These are phyloP conservation scores for Aspergillus sp. DNA, from an alignment of 2,329 filamentous ascomycete species.

Conservation along the genomic window DNA sequence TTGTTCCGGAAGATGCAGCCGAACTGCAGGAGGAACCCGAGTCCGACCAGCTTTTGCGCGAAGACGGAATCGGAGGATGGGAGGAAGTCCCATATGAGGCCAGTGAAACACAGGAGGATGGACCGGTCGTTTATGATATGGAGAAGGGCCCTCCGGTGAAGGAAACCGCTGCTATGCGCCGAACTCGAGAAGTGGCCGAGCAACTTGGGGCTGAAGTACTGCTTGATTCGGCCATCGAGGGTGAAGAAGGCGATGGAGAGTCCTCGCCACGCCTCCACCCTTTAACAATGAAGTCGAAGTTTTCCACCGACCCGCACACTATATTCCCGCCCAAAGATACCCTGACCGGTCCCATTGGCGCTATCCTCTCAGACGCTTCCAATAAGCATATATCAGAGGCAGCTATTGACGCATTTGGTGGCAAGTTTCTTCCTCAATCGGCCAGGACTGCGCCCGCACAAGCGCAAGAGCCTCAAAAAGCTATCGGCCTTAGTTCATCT, in stretches of 20 bases:
- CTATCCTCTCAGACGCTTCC: constrained; percentile 66
- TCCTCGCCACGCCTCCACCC: constrained; percentile 65
- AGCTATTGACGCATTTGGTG: constrained; percentile 75
- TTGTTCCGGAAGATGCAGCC: constrained; percentile 25
- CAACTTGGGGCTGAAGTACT: constrained; percentile 41
- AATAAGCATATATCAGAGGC: constrained; percentile 72
- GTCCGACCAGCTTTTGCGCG: constrained; percentile 36
- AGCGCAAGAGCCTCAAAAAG: constrained; percentile 53
- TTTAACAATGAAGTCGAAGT: constrained; percentile 71
- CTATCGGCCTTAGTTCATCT: constrained; percentile 57
- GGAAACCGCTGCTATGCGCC: constrained; percentile 33
- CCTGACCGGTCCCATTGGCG: constrained; percentile 68
- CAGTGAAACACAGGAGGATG: constrained; percentile 21
- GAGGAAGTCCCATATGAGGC: constrained; percentile 33
- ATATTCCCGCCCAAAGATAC: constrained; percentile 70
- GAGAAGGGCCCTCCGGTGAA: constrained; percentile 23
- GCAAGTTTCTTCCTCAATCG: constrained; percentile 71
- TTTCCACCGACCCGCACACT: constrained; percentile 70
- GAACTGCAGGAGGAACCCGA: constrained; percentile 32
- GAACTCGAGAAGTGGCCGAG: constrained; percentile 40
- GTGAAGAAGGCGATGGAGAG: constrained; percentile 39
- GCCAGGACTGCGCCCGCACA: constrained; percentile 63
- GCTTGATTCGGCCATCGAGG: constrained; percentile 40
- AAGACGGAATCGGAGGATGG: constrained; percentile 39
- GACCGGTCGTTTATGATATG: constrained; percentile 31